Percentiles rank a stretch among this genome's conserved stretches.
These are phyloP conservation scores for Xylariales sp. DNA, from an alignment of 2,329 filamentous ascomycete genomes.

Conservation along the genomic window DNA sequence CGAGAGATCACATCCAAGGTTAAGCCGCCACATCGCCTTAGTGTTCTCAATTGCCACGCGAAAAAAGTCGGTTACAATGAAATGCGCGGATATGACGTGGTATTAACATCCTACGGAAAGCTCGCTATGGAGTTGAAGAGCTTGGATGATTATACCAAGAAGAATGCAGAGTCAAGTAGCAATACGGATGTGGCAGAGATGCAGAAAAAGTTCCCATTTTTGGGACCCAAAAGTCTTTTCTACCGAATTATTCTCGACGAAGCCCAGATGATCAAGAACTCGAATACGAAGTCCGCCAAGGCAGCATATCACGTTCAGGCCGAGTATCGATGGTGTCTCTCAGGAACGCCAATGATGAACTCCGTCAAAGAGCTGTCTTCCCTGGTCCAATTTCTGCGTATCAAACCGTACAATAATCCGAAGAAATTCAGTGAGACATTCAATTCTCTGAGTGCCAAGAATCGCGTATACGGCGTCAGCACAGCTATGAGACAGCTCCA, in stretches of 20 bases:
- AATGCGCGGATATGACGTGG: slow-evolving; percentile 64
- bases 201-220: slow-evolving; percentile 44
- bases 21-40: slow-evolving; percentile 52
- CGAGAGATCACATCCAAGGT: slow-evolving; percentile 57
- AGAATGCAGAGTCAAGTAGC: slow-evolving; percentile 35
- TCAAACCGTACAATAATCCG: slow-evolving; percentile 68
- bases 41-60: slow-evolving; percentile 66
- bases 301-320: slow-evolving; percentile 57
- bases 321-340: slow-evolving; percentile 67
- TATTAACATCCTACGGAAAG: slow-evolving; percentile 73
- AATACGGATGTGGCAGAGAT: slow-evolving; percentile 33
- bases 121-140: slow-evolving; percentile 64
- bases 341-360: slow-evolving; percentile 89
- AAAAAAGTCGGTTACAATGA: slow-evolving; percentile 57
- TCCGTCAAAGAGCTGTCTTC: slow-evolving; percentile 73
- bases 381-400: slow-evolving; percentile 70
- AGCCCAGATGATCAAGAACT: slow-evolving; percentile 78
- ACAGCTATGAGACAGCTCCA: slow-evolving; percentile 70
- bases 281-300: slow-evolving; percentile 54
- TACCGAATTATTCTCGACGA: slow-evolving; percentile 74
- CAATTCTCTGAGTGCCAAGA: slow-evolving; percentile 23
- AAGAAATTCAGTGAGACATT: slow-evolving; percentile 55
- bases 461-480: slow-evolving; percentile 42
- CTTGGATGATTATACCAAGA: slow-evolving; percentile 47
- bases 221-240: slow-evolving; percentile 58